These are phyloP conservation scores for Yamadazyma sp. DNA, from an alignment of 805 yeast species.

Conservation along the genomic window DNA sequence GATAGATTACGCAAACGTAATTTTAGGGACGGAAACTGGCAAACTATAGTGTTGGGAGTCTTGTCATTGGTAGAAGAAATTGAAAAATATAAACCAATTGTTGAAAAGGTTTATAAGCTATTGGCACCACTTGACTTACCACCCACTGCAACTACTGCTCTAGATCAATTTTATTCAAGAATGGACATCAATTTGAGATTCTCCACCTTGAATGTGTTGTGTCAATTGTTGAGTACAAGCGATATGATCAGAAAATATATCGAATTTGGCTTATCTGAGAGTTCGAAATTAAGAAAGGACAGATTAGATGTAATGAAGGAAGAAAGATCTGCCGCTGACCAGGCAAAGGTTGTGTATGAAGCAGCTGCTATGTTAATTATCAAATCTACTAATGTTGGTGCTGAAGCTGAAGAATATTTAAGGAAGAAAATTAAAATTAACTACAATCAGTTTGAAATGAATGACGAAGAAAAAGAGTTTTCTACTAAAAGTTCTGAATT, in stretches of 20 bases:
- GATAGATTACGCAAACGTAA: slow-evolving; percentile 70
- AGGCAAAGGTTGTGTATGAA: slow-evolving; percentile 36
- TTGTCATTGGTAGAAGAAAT: slow-evolving; percentile 58
- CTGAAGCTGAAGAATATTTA: slow-evolving; percentile 8
- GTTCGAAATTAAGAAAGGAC: slow-evolving; percentile 60
- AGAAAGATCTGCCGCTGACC: slow-evolving; percentile 50
- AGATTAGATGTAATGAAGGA: slow-evolving; percentile 66
- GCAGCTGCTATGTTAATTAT: slow-evolving; percentile 10
- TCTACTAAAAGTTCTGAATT: slow-evolving; percentile 43
- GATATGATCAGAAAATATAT: slow-evolving; percentile 57
- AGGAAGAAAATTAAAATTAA: slow-evolving; percentile 25
- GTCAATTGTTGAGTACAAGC: slow-evolving; percentile 60
- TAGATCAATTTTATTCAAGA: slow-evolving; percentile 51
- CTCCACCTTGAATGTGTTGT: slow-evolving; percentile 56
- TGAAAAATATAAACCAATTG: slow-evolving; percentile 49
- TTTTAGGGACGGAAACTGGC: slow-evolving; percentile 86
- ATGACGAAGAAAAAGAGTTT: slow-evolving; percentile 34
- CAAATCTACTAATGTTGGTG: not conserved
- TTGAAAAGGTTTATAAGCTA: slow-evolving; percentile 46
- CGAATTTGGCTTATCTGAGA: slow-evolving; percentile 65
- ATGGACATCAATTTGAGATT: slow-evolving; percentile 55
- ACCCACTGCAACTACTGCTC: slow-evolving; percentile 49
- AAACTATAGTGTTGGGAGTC: slow-evolving; percentile 70
- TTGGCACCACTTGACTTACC: slow-evolving; percentile 56
- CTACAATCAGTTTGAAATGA: slow-evolving; percentile 36